These are phyloP conservation scores for Cladosporium sp. DNA, from an alignment of 2,329 filamentous ascomycete genomes.

Conservation along the genomic window DNA sequence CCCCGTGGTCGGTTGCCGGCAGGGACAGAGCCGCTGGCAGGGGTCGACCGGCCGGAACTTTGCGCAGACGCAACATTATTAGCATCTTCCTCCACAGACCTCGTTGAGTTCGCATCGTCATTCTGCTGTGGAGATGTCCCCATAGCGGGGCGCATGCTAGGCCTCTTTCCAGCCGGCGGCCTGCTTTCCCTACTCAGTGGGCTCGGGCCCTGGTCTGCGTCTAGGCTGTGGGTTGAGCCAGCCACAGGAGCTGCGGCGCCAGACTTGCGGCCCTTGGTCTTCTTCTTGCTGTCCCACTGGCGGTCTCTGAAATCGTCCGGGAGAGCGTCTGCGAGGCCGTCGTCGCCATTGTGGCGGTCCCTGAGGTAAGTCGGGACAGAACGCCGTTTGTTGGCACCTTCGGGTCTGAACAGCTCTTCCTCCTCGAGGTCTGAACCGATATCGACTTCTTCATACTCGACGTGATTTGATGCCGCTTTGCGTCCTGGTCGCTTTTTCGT, in stretches of 20 bases:
- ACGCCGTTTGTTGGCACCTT: slow-evolving; percentile 14
- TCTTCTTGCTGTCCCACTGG: slow-evolving; percentile 21
- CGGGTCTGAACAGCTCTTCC: slow-evolving; percentile 18
- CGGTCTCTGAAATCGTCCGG: slow-evolving; percentile 40
- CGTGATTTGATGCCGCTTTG: slow-evolving; percentile 17
- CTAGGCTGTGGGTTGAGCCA: background rate
- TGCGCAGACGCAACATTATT: background rate
- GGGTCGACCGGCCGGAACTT: background rate
- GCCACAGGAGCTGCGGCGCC: background rate
- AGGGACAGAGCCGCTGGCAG: background rate
- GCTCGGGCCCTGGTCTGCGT: background rate
- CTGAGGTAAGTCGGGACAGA: slow-evolving; percentile 37
- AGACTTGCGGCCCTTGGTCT: background rate
- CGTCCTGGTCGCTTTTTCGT: slow-evolving; percentile 4
- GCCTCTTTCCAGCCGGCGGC: slow-evolving; percentile 28
- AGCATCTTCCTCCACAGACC: slow-evolving; percentile 13
- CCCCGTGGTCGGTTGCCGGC: slow-evolving; percentile 2
- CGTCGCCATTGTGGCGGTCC: slow-evolving; percentile 36
- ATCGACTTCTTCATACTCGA: slow-evolving; percentile 43
- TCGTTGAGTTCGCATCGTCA: slow-evolving; percentile 21
- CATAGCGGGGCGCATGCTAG: slow-evolving; percentile 27
- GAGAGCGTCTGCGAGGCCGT: slow-evolving; percentile 40
- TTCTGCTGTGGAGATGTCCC: slow-evolving; percentile 30
- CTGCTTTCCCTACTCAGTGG: background rate
- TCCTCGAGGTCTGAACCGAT: slow-evolving; percentile 43